Evolutionary conservation across 305 asterid species (phyloP).

Genomic region (Solanum hybrid): DNA sequence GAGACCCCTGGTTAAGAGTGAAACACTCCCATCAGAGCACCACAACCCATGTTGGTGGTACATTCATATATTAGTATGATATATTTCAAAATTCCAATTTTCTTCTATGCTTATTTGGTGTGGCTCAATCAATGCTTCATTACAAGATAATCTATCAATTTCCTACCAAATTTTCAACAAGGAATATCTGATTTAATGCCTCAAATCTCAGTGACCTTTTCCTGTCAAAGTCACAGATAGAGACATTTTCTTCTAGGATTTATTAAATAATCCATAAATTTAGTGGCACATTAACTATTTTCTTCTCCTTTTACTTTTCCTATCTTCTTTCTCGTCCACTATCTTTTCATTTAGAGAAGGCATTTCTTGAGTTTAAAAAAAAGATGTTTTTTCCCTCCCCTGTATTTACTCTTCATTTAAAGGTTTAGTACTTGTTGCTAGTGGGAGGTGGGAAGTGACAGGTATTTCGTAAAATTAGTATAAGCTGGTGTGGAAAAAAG

Average conservation of each 20-base stretch:
- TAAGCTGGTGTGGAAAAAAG: background rate
- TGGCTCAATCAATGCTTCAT: background rate
- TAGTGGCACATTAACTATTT: background rate
- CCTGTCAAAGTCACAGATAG: background rate
- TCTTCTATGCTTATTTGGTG: background rate
- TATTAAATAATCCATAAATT: background rate
- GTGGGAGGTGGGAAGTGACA: background rate
- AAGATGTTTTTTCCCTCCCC: background rate
- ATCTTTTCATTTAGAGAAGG: background rate
- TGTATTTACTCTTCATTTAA: background rate
- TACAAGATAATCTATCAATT: background rate
- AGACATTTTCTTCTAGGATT: background rate
- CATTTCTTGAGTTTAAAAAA: background rate
- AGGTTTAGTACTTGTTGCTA: background rate
- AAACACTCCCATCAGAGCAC: no score
- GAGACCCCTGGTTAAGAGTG: no score
- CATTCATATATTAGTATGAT: background rate
- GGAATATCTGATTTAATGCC: background rate
- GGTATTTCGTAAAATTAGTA: background rate
- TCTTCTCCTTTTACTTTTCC: background rate
- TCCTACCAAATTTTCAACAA: slow-evolving; percentile 1
- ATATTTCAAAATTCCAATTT: background rate
- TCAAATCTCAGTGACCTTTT: background rate
- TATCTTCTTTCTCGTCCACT: background rate
- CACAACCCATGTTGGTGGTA: background rate